phyloP scores from a whole-genome alignment of 352 stramenopile genomes.

The Pilasporangium apinafurcum region DNA sequence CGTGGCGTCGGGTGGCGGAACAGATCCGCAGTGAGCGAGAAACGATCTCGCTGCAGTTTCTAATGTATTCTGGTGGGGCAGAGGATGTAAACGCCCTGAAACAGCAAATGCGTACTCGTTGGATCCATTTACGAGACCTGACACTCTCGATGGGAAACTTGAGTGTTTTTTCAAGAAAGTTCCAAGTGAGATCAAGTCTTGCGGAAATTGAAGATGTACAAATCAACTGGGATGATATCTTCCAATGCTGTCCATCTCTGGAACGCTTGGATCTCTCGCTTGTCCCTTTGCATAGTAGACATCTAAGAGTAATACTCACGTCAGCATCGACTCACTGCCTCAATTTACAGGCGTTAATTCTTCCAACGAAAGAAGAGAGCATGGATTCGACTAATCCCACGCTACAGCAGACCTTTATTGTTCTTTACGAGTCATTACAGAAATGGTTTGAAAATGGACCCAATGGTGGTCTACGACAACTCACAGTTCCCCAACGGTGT shows the following conservation, averaged over 20 bases:
- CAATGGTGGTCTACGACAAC: slow-evolving; percentile 10
- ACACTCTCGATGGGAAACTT: slow-evolving; percentile 17
- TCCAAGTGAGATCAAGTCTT: too few relatives aligned
- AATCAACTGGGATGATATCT: slow-evolving; percentile 10
- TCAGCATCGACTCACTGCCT: slow-evolving; percentile 3
- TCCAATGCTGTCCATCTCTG: slow-evolving; percentile 1
- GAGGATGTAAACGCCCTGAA: slow-evolving; percentile 7
- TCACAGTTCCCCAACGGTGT: slow-evolving; percentile 15
- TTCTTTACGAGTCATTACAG: slow-evolving; percentile 11
- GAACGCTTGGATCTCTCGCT: slow-evolving; percentile 7
- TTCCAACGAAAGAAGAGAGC: slow-evolving; percentile 8
- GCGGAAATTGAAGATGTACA: not conserved
- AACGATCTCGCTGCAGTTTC: slow-evolving; percentile 21
- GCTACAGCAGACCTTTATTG: too few relatives aligned
- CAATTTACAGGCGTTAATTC: slow-evolving; percentile 8
- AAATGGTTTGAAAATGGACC: slow-evolving; percentile 4
- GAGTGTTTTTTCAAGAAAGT: too few relatives aligned
- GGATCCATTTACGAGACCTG: slow-evolving; percentile 16
- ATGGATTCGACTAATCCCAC: not conserved
- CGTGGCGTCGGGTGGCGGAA: slow-evolving; percentile 29
- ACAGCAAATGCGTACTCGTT: slow-evolving; percentile 13
- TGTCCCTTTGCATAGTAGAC: slow-evolving; percentile 10
- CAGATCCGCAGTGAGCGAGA: slow-evolving; percentile 13
- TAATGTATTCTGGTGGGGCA: slow-evolving; percentile 13
- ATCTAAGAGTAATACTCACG: slow-evolving; percentile 2